A percentile compares a stretch with the other conserved stretches of the same genome.
phyloP scores from a whole-genome alignment of 139 green algal species.

The Closterium sp. region DNA sequence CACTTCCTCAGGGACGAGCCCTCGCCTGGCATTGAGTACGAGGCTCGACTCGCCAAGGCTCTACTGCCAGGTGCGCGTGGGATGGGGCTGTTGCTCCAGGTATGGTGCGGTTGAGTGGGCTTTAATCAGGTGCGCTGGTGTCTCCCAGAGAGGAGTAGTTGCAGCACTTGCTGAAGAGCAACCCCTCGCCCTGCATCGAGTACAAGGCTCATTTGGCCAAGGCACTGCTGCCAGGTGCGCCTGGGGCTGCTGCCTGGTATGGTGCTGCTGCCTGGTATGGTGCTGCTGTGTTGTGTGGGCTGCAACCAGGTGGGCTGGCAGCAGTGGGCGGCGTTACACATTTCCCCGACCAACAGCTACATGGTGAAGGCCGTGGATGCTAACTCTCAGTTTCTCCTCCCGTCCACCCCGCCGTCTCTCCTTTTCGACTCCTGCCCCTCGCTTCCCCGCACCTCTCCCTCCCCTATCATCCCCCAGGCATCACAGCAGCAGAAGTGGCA shows the following conservation, averaged over 20 bases:
- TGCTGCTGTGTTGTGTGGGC: too few species aligned
- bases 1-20: constrained; percentile 74
- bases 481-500: not conserved
- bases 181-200: too few species aligned
- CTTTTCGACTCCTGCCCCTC: not conserved
- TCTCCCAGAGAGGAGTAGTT: too few species aligned
- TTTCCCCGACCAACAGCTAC: too few species aligned
- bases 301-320: too few species aligned
- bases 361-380: not conserved
- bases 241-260: too few species aligned
- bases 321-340: too few species aligned
- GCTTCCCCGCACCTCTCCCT: not conserved
- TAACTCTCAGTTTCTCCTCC: not conserved
- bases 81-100: too few species aligned
- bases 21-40: constrained; percentile 65
- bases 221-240: constrained; percentile 41
- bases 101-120: not conserved
- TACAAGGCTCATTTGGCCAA: constrained; percentile 7
- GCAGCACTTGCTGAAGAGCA: too few species aligned
- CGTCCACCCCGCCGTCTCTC: not conserved
- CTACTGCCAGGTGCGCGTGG: constrained; percentile 14
- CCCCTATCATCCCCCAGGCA: not conserved
- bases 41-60: constrained; percentile 67
- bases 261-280: too few species aligned
- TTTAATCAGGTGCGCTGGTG: too few species aligned